Conservation (phyloP, 495 filamentous ascomycete species). For the Chaetomium cochliodes region DNA sequence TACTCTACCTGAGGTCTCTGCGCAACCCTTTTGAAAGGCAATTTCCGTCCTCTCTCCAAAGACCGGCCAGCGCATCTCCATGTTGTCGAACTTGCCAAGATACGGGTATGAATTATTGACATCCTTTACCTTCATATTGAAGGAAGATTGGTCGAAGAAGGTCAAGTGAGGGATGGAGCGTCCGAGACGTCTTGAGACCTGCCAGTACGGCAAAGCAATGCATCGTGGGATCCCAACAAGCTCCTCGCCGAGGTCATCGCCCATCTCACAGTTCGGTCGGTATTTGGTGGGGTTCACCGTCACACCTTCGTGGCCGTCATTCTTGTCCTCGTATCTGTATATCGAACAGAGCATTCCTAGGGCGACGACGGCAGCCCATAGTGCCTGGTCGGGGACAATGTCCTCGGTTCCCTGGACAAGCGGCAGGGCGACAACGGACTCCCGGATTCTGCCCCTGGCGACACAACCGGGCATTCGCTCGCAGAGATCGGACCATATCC, state of each 20-base stretch:
- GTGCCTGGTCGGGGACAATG: slow-evolving; percentile 49
- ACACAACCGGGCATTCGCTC: slow-evolving; percentile 54
- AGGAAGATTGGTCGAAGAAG: slow-evolving; percentile 52
- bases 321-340: slow-evolving; percentile 52
- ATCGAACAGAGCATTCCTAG: slow-evolving; percentile 52
- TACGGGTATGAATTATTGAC: slow-evolving; percentile 49
- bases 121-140: slow-evolving; percentile 52
- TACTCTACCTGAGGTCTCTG: slow-evolving; percentile 43
- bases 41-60: slow-evolving; percentile 52
- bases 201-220: slow-evolving; percentile 49
- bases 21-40: slow-evolving; percentile 48
- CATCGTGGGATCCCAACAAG: slow-evolving; percentile 48
- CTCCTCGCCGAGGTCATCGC: slow-evolving; percentile 50
- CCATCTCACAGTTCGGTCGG: slow-evolving; percentile 47
- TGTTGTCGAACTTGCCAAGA: slow-evolving; percentile 49
- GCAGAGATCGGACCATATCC: slow-evolving; percentile 55
- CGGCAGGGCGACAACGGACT: slow-evolving; percentile 49
- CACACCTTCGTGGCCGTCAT: slow-evolving; percentile 53
- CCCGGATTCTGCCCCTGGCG: slow-evolving; percentile 48
- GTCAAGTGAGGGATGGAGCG: slow-evolving; percentile 50
- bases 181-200: slow-evolving; percentile 49
- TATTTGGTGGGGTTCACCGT: slow-evolving; percentile 37
- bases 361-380: slow-evolving; percentile 54
- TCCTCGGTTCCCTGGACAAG: slow-evolving; percentile 48
- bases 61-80: slow-evolving; percentile 53